Evolutionary conservation across 129 eudicot genomes (phyloP).

Genomic region (Pseudognaphalium luteoalbum): DNA sequence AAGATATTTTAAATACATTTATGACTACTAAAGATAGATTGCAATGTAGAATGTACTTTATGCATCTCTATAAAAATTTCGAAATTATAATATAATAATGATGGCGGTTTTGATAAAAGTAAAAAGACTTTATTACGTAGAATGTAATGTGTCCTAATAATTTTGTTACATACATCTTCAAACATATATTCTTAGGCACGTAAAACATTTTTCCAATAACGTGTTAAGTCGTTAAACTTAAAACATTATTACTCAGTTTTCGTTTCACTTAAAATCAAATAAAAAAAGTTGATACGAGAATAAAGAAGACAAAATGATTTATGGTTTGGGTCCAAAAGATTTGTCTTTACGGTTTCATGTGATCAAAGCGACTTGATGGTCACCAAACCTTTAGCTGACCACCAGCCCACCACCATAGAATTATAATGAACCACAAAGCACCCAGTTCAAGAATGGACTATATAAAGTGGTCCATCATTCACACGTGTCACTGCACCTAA

Average conservation of each 20-base stretch:
- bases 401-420: constrained; percentile 35
- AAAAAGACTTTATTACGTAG: neutral
- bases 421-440: constrained; percentile 21
- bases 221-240: no score
- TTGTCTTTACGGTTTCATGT: constrained; percentile 34
- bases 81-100: neutral
- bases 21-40: neutral
- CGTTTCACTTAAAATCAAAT: neutral
- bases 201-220: no score
- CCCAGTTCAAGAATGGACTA: constrained; percentile 15
- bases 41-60: neutral
- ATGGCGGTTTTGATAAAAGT: neutral
- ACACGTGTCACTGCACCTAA: constrained; percentile 13
- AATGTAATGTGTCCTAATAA: neutral
- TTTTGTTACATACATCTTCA: no score
- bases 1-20: constrained; percentile 1
- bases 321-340: constrained; percentile 20
- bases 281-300: neutral
- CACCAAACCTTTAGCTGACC: constrained; percentile 32
- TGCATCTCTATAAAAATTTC: neutral
- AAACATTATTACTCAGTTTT: neutral
- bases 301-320: neutral
- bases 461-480: constrained; percentile 37
- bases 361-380: constrained; percentile 30
- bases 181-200: neutral